Conservation (phyloP, 2,329 filamentous ascomycete genomes). For the Arthrobotrys musiformis region DNA sequence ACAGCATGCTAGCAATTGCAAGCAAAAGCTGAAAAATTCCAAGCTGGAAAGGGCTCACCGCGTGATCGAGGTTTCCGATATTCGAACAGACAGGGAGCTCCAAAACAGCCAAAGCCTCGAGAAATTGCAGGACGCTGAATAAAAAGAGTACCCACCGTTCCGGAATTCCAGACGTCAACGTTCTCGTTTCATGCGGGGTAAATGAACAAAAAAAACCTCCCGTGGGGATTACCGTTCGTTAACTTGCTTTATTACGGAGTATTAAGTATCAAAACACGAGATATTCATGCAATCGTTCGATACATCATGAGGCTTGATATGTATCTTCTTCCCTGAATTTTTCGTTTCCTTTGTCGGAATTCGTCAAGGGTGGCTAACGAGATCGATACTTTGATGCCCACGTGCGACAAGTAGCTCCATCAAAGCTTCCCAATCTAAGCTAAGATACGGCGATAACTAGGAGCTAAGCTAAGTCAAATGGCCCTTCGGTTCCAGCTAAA, state of each 20-base stretch:
- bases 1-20: no score
- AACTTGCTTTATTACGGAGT: not conserved
- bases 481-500: conserved; percentile 29
- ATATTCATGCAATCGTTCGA: conserved; percentile 8
- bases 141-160: not conserved
- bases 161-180: not conserved
- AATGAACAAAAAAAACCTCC: not conserved
- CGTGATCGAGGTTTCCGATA: conserved; percentile 36
- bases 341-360: not conserved
- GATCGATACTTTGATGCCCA: conserved; percentile 23
- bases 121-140: conserved; percentile 13
- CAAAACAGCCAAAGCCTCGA: conserved; percentile 46
- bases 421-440: conserved; percentile 1
- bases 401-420: conserved; percentile 35
- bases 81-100: conserved; percentile 33
- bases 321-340: conserved; percentile 13
- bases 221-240: not conserved
- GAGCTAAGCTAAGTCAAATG: conserved; percentile 32
- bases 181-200: conserved; percentile 14
- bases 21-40: not conserved
- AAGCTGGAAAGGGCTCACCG: conserved; percentile 15
- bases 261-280: conserved; percentile 12
- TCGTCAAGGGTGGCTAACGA: conserved; percentile 29
- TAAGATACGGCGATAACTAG: conserved; percentile 2
- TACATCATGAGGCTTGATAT: conserved; percentile 18